phyloP scores from a whole-genome alignment of 1,139 yeast genomes.

The Yamadazyma pseudoaaseri region DNA sequence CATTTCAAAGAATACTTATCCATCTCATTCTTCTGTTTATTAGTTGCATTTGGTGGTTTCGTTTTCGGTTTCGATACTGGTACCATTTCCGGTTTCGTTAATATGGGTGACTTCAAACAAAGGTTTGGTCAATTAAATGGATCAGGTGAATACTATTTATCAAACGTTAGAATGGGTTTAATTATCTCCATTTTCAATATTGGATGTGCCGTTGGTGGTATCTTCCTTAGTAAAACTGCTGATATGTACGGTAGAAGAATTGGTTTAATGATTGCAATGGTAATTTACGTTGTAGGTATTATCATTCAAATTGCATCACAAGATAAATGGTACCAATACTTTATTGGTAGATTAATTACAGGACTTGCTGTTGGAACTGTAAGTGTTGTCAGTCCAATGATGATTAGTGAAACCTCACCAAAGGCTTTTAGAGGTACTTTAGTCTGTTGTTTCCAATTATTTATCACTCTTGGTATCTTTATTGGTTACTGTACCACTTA shows the following conservation, averaged over 20 bases:
- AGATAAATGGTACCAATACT: conserved; percentile 29
- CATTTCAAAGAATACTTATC: conserved; percentile 28
- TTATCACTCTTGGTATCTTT: conserved; percentile 68
- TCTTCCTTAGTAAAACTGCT: conserved; percentile 52
- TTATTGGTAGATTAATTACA: conserved; percentile 62
- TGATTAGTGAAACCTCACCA: conserved; percentile 71
- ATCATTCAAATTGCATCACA: conserved; percentile 40
- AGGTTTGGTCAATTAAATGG: conserved; percentile 44
- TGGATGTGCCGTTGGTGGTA: conserved; percentile 77
- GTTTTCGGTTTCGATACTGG: conserved; percentile 78
- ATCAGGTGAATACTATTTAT: conserved; percentile 31
- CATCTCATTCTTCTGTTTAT: conserved; percentile 36
- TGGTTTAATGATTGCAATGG: conserved; percentile 47
- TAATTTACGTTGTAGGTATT: conserved; percentile 50
- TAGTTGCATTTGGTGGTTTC: conserved; percentile 63
- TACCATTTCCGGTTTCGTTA: conserved; percentile 66
- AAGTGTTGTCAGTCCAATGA: conserved; percentile 66
- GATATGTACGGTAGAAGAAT: conserved; percentile 54
- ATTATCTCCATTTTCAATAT: conserved; percentile 67
- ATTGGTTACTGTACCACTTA: conserved; percentile 66
- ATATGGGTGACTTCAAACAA: conserved; percentile 49
- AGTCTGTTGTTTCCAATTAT: conserved; percentile 68
- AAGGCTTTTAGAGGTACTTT: conserved; percentile 67
- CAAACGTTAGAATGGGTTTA: conserved; percentile 52
- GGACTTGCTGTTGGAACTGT: conserved; percentile 78